These are phyloP conservation scores for Penicillium vulpinum DNA, from an alignment of 2,329 filamentous ascomycete genomes.

Conservation along the genomic window DNA sequence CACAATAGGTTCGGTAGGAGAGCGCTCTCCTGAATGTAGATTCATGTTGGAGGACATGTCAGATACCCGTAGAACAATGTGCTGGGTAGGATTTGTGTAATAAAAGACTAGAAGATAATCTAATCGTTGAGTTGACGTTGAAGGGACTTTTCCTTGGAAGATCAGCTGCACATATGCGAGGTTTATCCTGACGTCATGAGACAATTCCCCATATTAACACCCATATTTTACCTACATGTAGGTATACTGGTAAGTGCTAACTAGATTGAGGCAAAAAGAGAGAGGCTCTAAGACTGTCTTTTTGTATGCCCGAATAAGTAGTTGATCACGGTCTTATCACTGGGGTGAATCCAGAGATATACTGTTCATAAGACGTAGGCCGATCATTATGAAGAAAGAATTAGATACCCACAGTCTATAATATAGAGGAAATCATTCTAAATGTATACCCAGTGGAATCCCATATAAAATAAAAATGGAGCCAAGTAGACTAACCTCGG, in stretches of 20 bases:
- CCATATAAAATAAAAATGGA: neutral
- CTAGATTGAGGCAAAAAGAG: neutral
- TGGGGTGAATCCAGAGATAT: neutral
- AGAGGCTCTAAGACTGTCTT: neutral
- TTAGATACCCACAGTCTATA: no score
- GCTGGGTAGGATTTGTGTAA: neutral
- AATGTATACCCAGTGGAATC: neutral
- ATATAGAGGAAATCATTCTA: neutral
- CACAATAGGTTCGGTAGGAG: neutral
- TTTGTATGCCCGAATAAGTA: neutral
- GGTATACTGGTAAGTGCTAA: neutral
- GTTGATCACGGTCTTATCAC: neutral
- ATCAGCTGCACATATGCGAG: neutral
- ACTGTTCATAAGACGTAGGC: no score
- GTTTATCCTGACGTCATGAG: constrained; percentile 1
- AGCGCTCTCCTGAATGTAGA: neutral
- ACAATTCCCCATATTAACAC: neutral
- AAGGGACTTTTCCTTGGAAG: no score
- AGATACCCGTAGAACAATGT: neutral
- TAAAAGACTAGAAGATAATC: no score
- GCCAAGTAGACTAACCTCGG: neutral
- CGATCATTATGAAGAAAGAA: no score
- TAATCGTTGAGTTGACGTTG: neutral
- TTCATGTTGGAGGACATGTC: neutral
- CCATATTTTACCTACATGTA: no score